These are phyloP conservation scores for Cutaneotrichosporon cavernicola DNA, from an alignment of 1,284 basidiomycete genomes.

Conservation along the genomic window DNA sequence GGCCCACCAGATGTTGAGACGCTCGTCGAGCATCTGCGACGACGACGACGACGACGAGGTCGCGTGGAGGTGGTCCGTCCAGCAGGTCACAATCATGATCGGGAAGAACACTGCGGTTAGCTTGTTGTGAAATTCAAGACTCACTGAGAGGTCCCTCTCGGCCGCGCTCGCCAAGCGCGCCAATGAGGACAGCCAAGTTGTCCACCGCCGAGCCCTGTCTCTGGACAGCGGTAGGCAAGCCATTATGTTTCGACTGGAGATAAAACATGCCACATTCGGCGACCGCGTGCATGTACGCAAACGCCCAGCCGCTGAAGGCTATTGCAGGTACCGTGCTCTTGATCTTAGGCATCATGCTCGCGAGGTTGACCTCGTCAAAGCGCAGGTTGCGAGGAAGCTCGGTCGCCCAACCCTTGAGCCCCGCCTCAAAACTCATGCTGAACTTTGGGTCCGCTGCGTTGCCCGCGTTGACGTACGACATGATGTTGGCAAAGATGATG, in stretches of 20 bases:
- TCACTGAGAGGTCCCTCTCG: constrained; percentile 47
- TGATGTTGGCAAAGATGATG: constrained; percentile 42
- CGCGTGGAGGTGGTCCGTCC: constrained; percentile 44
- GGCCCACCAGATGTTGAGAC: constrained; percentile 42
- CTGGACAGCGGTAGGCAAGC: constrained; percentile 36
- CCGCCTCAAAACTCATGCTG: constrained; percentile 36
- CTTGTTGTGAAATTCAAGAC: constrained; percentile 18
- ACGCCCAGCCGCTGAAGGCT: constrained; percentile 51
- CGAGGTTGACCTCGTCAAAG: constrained; percentile 54
- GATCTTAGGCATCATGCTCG: constrained; percentile 42
- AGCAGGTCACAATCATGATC: constrained; percentile 42
- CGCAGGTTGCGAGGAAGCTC: constrained; percentile 50
- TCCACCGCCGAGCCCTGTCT: constrained; percentile 52
- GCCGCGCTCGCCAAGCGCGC: constrained; percentile 45
- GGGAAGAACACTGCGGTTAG: constrained; percentile 42
- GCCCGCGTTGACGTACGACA: constrained; percentile 38
- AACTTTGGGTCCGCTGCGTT: constrained; percentile 24
- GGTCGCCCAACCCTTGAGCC: constrained; percentile 52
- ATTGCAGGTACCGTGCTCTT: constrained; percentile 38
- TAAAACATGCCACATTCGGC: constrained; percentile 57
- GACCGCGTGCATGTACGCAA: constrained; percentile 55
- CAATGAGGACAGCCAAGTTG: constrained; percentile 50
- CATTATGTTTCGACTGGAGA: constrained; percentile 47
- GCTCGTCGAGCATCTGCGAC: constrained; percentile 34
- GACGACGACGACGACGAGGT: constrained; percentile 25